Evolutionary conservation across 306 rosid genomes (phyloP).

Genomic region (Prunus salicina): DNA sequence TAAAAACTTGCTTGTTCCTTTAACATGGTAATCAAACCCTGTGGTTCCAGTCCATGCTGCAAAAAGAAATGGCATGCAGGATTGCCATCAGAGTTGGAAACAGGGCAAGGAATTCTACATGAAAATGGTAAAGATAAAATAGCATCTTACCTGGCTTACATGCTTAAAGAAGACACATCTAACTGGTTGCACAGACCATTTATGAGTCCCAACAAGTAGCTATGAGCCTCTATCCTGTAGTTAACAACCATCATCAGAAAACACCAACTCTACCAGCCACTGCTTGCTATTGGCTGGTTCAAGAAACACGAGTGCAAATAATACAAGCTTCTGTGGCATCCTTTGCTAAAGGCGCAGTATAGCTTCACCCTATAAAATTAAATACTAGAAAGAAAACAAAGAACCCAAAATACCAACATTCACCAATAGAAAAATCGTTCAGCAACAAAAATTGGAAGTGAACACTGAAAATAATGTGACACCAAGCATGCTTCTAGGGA

Average conservation of each 20-base stretch:
- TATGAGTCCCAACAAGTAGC: conserved; percentile 37
- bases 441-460: conserved; percentile 8
- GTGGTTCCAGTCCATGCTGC: conserved; percentile 16
- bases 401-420: conserved; percentile 18
- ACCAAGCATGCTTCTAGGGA: conserved; percentile 24
- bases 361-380: conserved; percentile 20
- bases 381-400: conserved; percentile 3
- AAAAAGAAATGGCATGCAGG: conserved; percentile 9
- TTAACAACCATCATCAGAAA: conserved; percentile 42
- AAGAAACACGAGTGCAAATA: conserved; percentile 24
- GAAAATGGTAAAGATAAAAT: background rate
- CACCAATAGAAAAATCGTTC: conserved; percentile 8
- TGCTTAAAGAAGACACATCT: conserved; percentile 11
- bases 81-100: conserved; percentile 10
- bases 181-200: conserved; percentile 36
- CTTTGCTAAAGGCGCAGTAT: conserved; percentile 21
- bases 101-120: background rate
- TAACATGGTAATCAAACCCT: conserved; percentile 6
- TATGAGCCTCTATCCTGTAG: conserved; percentile 38
- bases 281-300: conserved; percentile 14
- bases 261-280: conserved; percentile 37
- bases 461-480: background rate
- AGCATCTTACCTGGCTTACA: conserved; percentile 16
- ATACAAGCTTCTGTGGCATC: conserved; percentile 22
- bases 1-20: conserved; percentile 11